Conservation (phyloP, 2,329 filamentous ascomycete species). For the Thermoascus crustaceus region DNA sequence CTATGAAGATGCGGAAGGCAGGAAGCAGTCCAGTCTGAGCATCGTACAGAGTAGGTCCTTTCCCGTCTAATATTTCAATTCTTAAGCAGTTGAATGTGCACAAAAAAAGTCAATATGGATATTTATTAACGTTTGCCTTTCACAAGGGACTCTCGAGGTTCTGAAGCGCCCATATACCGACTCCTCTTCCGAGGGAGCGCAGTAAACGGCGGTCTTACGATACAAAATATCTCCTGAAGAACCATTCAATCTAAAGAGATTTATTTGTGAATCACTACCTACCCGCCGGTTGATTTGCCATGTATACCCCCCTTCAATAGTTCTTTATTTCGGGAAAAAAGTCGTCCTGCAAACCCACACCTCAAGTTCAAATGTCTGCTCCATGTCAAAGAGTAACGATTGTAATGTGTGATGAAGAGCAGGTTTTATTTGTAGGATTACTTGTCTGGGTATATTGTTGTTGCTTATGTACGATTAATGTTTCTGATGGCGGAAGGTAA, state of each 20-base stretch:
- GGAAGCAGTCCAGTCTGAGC: constrained; percentile 53
- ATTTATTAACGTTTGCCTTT: background rate
- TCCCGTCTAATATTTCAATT: too few species aligned
- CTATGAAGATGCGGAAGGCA: constrained; percentile 64
- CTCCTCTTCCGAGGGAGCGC: constrained; percentile 6
- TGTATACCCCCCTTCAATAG: constrained; percentile 1
- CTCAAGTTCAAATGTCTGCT: too few species aligned
- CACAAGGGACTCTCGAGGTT: constrained; percentile 25
- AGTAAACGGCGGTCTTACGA: constrained; percentile 10
- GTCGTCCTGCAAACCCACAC: too few species aligned
- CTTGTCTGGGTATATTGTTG: background rate
- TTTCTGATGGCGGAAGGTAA: too few species aligned
- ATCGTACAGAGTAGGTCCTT: constrained; percentile 66
- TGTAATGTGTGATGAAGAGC: constrained; percentile 1
- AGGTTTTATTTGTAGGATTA: constrained; percentile 1
- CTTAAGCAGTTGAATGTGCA: too few species aligned
- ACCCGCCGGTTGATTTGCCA: background rate
- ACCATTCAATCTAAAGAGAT: too few species aligned
- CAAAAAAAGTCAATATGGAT: background rate
- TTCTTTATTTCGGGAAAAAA: too few species aligned
- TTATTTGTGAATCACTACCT: background rate
- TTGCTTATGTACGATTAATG: too few species aligned
- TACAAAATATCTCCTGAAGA: too few species aligned
- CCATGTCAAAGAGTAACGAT: too few species aligned
- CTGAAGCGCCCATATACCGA: constrained; percentile 22